phyloP scores from a whole-genome alignment of 148 eudicot species.

The Suaeda aralocaspica region DNA sequence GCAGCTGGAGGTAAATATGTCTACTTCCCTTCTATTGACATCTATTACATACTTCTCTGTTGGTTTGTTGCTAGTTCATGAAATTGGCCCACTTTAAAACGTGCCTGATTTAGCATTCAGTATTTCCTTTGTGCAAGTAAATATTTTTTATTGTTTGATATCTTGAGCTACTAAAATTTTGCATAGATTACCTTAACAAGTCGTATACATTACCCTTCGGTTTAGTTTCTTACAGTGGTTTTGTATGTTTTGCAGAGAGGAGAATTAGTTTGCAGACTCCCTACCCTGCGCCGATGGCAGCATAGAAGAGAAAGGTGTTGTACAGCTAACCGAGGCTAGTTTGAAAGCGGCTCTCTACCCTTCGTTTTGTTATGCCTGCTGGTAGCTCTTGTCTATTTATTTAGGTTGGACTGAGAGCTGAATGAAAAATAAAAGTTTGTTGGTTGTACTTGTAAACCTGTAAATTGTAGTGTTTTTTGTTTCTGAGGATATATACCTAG shows the following conservation, averaged over 20 bases:
- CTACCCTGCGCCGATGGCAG: slow-evolving; percentile 33
- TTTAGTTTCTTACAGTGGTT: neutral
- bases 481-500: slow-evolving; percentile 36
- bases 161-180: too few relatives aligned
- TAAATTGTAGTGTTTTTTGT: slow-evolving; percentile 36
- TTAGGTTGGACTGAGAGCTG: slow-evolving; percentile 34
- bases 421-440: slow-evolving; percentile 31
- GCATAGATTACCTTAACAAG: too few relatives aligned
- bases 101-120: too few relatives aligned
- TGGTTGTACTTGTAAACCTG: slow-evolving; percentile 45
- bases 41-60: neutral
- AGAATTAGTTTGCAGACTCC: slow-evolving; percentile 60
- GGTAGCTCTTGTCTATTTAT: slow-evolving; percentile 29
- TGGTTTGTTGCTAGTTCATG: too few relatives aligned
- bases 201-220: too few relatives aligned
- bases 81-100: too few relatives aligned
- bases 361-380: slow-evolving; percentile 25
- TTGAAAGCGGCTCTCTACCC: slow-evolving; percentile 31
- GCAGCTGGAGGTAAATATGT: slow-evolving; percentile 64
- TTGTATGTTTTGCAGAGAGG: slow-evolving; percentile 47
- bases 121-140: too few relatives aligned
- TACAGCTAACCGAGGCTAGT: slow-evolving; percentile 80
- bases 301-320: slow-evolving; percentile 43
- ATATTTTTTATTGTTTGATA: too few relatives aligned
- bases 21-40: neutral